These are phyloP conservation scores for Furcasterigmium sp. DNA, from an alignment of 2,329 filamentous ascomycete species.

Conservation along the genomic window DNA sequence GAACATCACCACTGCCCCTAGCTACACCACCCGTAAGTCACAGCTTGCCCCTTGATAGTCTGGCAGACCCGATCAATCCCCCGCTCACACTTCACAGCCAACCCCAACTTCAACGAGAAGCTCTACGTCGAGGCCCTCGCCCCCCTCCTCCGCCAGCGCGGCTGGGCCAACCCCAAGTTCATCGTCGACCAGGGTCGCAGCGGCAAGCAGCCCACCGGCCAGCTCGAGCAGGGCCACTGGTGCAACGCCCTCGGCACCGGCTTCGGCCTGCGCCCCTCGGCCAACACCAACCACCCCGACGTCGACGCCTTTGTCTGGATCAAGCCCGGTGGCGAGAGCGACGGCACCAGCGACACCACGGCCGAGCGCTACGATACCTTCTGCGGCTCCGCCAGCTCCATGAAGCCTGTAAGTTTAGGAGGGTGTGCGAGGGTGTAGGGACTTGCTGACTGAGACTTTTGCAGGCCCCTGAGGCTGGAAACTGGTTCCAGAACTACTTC, in stretches of 20 bases:
- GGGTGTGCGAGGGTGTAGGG: neutral
- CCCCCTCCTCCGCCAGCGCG: conserved; percentile 46
- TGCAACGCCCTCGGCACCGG: conserved; percentile 47
- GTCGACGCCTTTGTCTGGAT: conserved; percentile 66
- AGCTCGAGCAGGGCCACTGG: conserved; percentile 60
- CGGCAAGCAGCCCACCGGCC: conserved; percentile 45
- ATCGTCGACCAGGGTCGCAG: conserved; percentile 48
- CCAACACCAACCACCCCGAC: conserved; percentile 53
- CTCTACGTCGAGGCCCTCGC: conserved; percentile 61
- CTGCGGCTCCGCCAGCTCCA: conserved; percentile 49
- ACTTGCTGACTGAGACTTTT: neutral
- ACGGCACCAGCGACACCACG: conserved; percentile 40
- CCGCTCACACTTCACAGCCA: conserved; percentile 18
- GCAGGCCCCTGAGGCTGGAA: conserved; percentile 60
- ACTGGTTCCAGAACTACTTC: conserved; percentile 62
- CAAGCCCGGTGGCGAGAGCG: conserved; percentile 60
- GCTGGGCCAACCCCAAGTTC: conserved; percentile 40
- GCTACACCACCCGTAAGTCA: conserved; percentile 34
- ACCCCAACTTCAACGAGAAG: conserved; percentile 45
- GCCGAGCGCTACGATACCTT: conserved; percentile 47
- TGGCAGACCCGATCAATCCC: conserved; percentile 16
- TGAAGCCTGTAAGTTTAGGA: conserved; percentile 43
- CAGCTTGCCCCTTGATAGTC: conserved; percentile 7
- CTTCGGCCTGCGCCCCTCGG: conserved; percentile 58
- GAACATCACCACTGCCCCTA: conserved; percentile 32